Percentiles rank a stretch among this genome's conserved stretches.
phyloP scores from a whole-genome alignment of 2,329 filamentous ascomycete genomes.

The Aspergillus intermedius region DNA sequence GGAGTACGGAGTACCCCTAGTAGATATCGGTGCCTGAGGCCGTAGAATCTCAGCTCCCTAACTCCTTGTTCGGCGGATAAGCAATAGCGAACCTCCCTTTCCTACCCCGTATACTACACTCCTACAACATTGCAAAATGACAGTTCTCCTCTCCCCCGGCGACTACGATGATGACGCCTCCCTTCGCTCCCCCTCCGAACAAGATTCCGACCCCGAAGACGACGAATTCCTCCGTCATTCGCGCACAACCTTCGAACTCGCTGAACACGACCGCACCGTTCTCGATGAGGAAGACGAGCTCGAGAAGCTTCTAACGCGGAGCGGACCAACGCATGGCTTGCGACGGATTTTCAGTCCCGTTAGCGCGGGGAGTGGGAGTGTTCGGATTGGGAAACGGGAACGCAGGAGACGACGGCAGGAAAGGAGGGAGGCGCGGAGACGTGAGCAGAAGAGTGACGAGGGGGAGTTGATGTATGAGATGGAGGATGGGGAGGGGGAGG shows the following conservation, averaged over 20 bases:
- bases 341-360: constrained; percentile 37
- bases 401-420: constrained; percentile 37
- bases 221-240: constrained; percentile 61
- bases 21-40: no score
- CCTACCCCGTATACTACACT: no score
- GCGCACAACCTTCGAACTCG: constrained; percentile 63
- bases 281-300: constrained; percentile 66
- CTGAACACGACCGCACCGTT: constrained; percentile 62
- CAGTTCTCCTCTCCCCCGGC: constrained; percentile 52
- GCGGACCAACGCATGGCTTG: constrained; percentile 30
- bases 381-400: constrained; percentile 46
- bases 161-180: constrained; percentile 66
- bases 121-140: neutral
- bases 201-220: constrained; percentile 71
- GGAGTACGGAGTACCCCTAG: no score
- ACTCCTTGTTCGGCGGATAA: no score
- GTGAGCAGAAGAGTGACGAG: constrained; percentile 55
- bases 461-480: constrained; percentile 81
- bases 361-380: constrained; percentile 32
- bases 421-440: constrained; percentile 48
- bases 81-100: no score
- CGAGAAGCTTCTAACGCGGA: constrained; percentile 42
- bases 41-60: no score
- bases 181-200: constrained; percentile 55
- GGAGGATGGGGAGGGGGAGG: constrained; percentile 89